Conservation (phyloP, 441 rosid species). For the Adansonia grandidieri region DNA sequence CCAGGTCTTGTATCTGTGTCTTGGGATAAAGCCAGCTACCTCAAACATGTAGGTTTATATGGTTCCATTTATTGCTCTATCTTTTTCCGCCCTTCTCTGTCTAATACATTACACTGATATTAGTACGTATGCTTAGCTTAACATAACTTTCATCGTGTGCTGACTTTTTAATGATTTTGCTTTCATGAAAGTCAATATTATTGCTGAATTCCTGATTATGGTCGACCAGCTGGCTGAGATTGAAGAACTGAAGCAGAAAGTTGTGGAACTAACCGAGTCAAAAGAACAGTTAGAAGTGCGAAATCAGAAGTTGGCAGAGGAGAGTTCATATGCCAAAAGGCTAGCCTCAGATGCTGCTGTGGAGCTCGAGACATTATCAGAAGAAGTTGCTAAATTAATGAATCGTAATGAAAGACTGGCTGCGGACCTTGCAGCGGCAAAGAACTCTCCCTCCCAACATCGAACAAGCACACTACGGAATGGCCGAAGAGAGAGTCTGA, state of each 20-base stretch:
- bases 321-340: slow-evolving; percentile 87
- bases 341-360: slow-evolving; percentile 93
- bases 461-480: slow-evolving; percentile 53
- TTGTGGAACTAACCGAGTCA: slow-evolving; percentile 50
- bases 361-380: slow-evolving; percentile 92
- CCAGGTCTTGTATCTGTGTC: background rate
- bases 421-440: slow-evolving; percentile 61
- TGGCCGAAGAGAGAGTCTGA: slow-evolving; percentile 61
- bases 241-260: slow-evolving; percentile 70
- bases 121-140: background rate
- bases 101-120: background rate
- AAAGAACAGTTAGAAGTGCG: slow-evolving; percentile 63
- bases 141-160: slow-evolving; percentile 11
- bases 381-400: slow-evolving; percentile 92
- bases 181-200: slow-evolving; percentile 12
- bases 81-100: too few relatives aligned
- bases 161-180: slow-evolving; percentile 10
- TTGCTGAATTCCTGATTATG: slow-evolving; percentile 24
- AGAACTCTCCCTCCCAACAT: slow-evolving; percentile 58
- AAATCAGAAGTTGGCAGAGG: slow-evolving; percentile 78
- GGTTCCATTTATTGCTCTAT: too few relatives aligned
- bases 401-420: slow-evolving; percentile 71
- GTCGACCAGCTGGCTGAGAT: slow-evolving; percentile 59
- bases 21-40: too few relatives aligned
- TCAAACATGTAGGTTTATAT: background rate